Evolutionary conservation across 441 rosid genomes (phyloP), one percentile per base, ranked within the genome.

Genomic region (Erodium chrysanthum): DNA sequence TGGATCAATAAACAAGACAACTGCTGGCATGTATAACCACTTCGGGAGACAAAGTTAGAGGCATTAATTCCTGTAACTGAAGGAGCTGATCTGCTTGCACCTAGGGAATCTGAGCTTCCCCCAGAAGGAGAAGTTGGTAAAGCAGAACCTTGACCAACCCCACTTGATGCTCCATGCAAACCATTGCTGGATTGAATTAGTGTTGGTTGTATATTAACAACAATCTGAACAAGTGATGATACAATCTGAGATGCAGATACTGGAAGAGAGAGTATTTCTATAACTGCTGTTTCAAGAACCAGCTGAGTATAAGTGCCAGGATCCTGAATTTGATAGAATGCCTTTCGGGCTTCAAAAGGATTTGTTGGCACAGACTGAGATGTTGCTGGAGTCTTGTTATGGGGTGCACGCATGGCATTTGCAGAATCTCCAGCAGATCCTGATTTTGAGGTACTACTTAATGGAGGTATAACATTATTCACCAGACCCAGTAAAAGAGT

Each of bases 251-350:
- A 74, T 70, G 96, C 88, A 18, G 96, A 68, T 64, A 91, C 86
- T 4, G 98, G 98, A 81, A 91, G 97, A 5, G 96, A 94, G 67
- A 94, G 93, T 63, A 91, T 81, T 81, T 94, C 98, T 71, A 94
- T 89, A 31, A 94, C 96, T 10, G 96, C 89, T 2, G 97, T 91
- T 80, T 94, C 98, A 31, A 94, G 93, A 79, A 91, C 91, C 76
- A 93, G 81, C 70, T 94, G 98, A 40, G 96, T 83, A 75, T 91
- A 82, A 10, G 98, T 94, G 77, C 98, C 96, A 12, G 98, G 96
- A 78, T 94, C 98, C 77, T 94, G 98, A 82, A 88, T 85, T 84
- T 89, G 98, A 79, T 94, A 91, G 78, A 94, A 94, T 60, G 96
- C 91, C 73, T 84, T 88, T 72, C 83, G 97, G 56, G 89, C 85